Conservation (phyloP, 208 protist genomes). For the Angomonas ambiguus region DNA sequence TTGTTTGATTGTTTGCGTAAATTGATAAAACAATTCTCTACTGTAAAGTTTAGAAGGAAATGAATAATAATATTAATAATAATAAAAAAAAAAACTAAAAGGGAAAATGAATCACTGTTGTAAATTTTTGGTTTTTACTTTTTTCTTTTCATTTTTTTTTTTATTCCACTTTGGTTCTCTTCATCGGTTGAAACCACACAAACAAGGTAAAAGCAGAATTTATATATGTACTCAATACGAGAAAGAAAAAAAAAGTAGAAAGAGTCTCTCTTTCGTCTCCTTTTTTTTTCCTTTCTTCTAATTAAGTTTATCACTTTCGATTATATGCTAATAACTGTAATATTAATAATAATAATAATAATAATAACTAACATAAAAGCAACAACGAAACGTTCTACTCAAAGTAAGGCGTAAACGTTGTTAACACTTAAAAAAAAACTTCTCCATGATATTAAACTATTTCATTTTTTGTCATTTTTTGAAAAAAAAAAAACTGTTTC, state of each 20-base stretch:
- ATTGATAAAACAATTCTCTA: background rate
- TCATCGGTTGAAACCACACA: no score
- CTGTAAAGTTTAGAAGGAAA: no score
- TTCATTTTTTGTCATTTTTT: background rate
- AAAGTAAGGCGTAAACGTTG: no score
- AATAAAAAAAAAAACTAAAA: background rate
- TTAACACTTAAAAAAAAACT: no score
- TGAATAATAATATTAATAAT: no score
- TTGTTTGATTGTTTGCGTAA: constrained; percentile 1
- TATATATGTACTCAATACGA: constrained; percentile 6
- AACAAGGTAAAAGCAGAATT: background rate
- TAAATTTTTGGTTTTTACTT: background rate
- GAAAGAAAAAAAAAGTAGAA: constrained; percentile 1
- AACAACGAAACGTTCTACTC: background rate
- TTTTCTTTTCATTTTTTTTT: constrained; percentile 10
- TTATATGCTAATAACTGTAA: background rate
- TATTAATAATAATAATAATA: background rate
- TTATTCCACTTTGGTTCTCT: constrained; percentile 12
- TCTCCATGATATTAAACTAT: background rate
- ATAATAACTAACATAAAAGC: background rate
- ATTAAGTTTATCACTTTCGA: background rate
- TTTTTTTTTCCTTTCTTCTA: constrained; percentile 1
- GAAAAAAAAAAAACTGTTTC: background rate
- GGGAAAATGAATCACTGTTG: background rate
- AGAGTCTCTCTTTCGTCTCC: background rate